Percentiles rank a stretch among this genome's conserved stretches.
Evolutionary conservation across 1,139 yeast species (phyloP).

Genomic region (Kazachstania sp.): DNA sequence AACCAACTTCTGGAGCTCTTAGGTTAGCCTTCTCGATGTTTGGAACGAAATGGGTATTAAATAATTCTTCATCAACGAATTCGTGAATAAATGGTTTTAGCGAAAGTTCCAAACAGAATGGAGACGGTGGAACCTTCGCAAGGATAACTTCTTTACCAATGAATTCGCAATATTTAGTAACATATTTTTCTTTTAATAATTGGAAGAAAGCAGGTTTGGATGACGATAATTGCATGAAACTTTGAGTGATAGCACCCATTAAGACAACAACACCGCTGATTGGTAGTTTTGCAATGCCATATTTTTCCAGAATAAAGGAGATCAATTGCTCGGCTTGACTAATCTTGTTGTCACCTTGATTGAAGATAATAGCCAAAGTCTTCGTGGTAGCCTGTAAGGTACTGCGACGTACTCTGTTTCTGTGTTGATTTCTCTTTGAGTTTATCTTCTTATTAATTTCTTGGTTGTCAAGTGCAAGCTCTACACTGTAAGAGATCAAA

Average conservation of each 20-base stretch:
- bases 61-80: constrained; percentile 38
- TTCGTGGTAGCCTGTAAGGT: constrained; percentile 35
- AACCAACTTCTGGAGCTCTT: constrained; percentile 71
- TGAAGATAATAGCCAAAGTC: constrained; percentile 20
- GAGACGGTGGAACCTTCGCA: constrained; percentile 37
- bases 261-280: constrained; percentile 26
- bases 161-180: constrained; percentile 22
- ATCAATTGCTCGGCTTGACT: constrained; percentile 9
- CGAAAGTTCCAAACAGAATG: constrained; percentile 21
- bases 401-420: constrained; percentile 41
- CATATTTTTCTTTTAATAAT: constrained; percentile 24
- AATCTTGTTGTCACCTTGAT: constrained; percentile 7
- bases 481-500: constrained; percentile 18
- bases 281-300: constrained; percentile 20
- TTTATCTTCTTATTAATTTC: constrained; percentile 16
- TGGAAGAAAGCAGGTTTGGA: constrained; percentile 36
- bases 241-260: constrained; percentile 38
- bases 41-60: constrained; percentile 44
- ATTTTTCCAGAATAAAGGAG: constrained; percentile 11
- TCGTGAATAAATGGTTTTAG: constrained; percentile 35
- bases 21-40: constrained; percentile 66
- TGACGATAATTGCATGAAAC: constrained; percentile 36
- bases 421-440: constrained; percentile 35
- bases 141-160: constrained; percentile 39
- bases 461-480: constrained; percentile 20